Conservation (phyloP, 164 flowering plant species). For the Dillenia suffruticosa region DNA sequence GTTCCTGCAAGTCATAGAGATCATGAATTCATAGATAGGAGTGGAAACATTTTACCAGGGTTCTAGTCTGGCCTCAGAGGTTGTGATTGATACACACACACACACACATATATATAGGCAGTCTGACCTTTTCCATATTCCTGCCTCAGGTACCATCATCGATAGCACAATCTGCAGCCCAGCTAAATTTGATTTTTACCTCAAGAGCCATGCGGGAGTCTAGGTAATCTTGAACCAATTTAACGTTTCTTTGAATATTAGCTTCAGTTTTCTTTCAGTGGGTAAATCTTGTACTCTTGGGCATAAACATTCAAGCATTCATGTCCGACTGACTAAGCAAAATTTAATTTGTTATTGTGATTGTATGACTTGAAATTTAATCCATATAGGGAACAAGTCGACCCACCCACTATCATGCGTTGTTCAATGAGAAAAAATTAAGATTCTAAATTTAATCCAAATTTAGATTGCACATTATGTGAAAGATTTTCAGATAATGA, state of each 20-base stretch:
- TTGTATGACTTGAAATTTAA: background rate
- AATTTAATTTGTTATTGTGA: background rate
- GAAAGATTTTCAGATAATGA: background rate
- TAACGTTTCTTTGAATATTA: too few relatives aligned
- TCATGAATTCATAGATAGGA: background rate
- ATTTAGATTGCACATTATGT: too few relatives aligned
- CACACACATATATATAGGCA: background rate
- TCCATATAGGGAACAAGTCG: constrained; percentile 69
- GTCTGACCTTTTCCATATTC: background rate
- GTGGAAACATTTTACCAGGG: constrained; percentile 2
- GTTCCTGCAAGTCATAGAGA: background rate
- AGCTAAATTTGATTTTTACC: constrained; percentile 78
- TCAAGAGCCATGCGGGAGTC: constrained; percentile 93
- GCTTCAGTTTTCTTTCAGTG: too few relatives aligned
- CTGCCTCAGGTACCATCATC: constrained; percentile 73
- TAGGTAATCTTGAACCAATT: constrained; percentile 40
- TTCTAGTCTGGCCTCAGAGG: too few relatives aligned
- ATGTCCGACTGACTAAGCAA: too few relatives aligned
- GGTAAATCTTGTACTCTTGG: too few relatives aligned
- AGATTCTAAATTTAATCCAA: background rate
- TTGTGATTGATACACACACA: background rate
- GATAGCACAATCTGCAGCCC: constrained; percentile 88
- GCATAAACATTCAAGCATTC: too few relatives aligned
- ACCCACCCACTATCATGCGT: constrained; percentile 83
- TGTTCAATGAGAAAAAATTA: constrained; percentile 73